Base-by-base conservation (phyloP, 2,329 filamentous ascomycete species). In the Epichloe elymi region DNA sequence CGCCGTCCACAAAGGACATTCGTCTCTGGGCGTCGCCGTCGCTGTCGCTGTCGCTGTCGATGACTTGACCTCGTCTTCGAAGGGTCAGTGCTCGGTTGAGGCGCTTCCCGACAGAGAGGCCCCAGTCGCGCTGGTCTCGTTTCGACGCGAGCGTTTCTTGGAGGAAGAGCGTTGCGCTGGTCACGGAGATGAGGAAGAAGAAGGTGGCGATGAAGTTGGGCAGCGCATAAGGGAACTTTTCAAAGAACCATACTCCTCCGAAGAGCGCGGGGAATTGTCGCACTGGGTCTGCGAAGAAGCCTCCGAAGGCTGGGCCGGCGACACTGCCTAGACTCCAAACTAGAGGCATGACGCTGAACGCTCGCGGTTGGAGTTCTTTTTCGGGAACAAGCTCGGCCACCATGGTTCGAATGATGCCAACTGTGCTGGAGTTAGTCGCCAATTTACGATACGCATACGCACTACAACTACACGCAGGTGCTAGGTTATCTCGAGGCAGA, bases 381-480 rank as follows among this genome's bases (percentile, higher is more conserved):
- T 93, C 82, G 0, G 88, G 86, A 2, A 95, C 89, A 76, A 96
- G 82, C 66, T 96, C 91, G 0, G 91, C 91, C 2, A 96, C 89
- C 71, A 93, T 88, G 15, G 88, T 95, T 57, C 90, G 74, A 56
- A 96, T 84, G 55, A 96, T 96, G 1, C 93, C 86, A n/a, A 91
- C 84, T 82, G 48, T 14, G 6, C 37, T 11, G 14, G 14, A 43
- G 36, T 52, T 37, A 52, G 50, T 42, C 15, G 8, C 6, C 23
- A 14, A 17, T 20, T 10, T 19, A 11, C 35, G 7, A n/a, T 30
- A 11, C 36, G 12, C 36, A n/a, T 30, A 11, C 36, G 12, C 36
- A n/a, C 14, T 38, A 14, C 36, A 30, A 30, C 30, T 30, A 30
- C 30, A 4, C 30, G 30, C 30, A 30, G 3, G 30, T 11, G 30